Percentiles rank a stretch among this genome's conserved stretches.
phyloP scores from a whole-genome alignment of 1,284 basidiomycete genomes.

The Sporisorium reilianum region DNA sequence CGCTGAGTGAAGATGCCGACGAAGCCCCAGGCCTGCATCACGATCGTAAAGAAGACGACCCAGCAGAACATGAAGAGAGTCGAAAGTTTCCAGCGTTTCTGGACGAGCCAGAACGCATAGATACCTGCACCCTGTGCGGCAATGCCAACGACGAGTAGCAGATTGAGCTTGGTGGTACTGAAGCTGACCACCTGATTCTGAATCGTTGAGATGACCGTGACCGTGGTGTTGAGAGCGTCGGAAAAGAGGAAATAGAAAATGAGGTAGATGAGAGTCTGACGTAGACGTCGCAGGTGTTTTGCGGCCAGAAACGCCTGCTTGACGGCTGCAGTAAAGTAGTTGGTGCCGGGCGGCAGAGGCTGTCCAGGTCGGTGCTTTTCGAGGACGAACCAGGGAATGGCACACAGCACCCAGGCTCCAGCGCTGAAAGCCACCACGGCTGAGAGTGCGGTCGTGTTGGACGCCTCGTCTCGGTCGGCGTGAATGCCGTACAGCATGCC shows the following conservation, averaged over 20 bases:
- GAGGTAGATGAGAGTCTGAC: slow-evolving; percentile 71
- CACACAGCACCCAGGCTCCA: slow-evolving; percentile 77
- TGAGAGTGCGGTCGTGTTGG: slow-evolving; percentile 73
- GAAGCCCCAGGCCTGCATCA: slow-evolving; percentile 88
- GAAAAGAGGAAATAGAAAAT: slow-evolving; percentile 81
- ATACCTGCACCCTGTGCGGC: slow-evolving; percentile 79
- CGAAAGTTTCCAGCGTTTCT: slow-evolving; percentile 79
- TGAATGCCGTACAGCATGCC: slow-evolving; percentile 80
- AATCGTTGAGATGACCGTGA: slow-evolving; percentile 80
- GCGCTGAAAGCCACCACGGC: slow-evolving; percentile 23
- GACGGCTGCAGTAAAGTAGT: slow-evolving; percentile 76
- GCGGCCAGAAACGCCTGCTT: slow-evolving; percentile 33
- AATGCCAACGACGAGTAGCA: slow-evolving; percentile 81
- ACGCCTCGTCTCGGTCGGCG: slow-evolving; percentile 39
- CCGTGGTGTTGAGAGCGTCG: slow-evolving; percentile 83
- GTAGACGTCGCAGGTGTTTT: slow-evolving; percentile 25
- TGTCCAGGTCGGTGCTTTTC: slow-evolving; percentile 64
- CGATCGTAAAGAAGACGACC: slow-evolving; percentile 80
- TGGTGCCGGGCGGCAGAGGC: slow-evolving; percentile 75
- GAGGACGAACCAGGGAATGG: slow-evolving; percentile 80
- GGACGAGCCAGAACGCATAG: slow-evolving; percentile 79
- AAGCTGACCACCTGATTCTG: slow-evolving; percentile 82
- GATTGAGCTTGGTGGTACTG: slow-evolving; percentile 78
- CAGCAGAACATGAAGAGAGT: slow-evolving; percentile 77
- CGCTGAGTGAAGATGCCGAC: slow-evolving; percentile 83